Evolutionary conservation across 2,329 filamentous ascomycete species (phyloP).

Genomic region (Penicillium digitatum): DNA sequence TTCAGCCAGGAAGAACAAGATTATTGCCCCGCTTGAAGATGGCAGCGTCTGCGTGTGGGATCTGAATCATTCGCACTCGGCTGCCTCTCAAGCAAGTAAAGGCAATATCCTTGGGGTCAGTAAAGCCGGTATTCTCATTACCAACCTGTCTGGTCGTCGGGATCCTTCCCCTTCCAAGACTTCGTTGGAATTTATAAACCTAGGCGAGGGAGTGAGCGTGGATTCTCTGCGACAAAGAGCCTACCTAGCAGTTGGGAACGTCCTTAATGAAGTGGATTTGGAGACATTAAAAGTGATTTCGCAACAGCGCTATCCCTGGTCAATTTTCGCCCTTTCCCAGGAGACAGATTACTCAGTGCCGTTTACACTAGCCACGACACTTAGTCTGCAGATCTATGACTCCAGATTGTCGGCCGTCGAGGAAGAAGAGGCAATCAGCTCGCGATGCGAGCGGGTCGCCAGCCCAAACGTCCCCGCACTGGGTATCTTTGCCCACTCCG

Average conservation of each 20-base stretch:
- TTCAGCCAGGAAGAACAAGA: slow-evolving; percentile 53
- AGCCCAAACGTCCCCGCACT: slow-evolving; percentile 27
- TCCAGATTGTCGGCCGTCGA: slow-evolving; percentile 49
- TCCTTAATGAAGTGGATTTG: slow-evolving; percentile 78
- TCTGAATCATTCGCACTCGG: slow-evolving; percentile 47
- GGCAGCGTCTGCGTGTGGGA: slow-evolving; percentile 89
- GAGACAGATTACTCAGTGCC: slow-evolving; percentile 63
- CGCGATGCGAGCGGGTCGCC: slow-evolving; percentile 33
- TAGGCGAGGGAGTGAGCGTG: slow-evolving; percentile 79
- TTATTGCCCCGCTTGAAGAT: slow-evolving; percentile 77
- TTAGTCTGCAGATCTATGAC: slow-evolving; percentile 79
- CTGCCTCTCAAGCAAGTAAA: slow-evolving; percentile 41
- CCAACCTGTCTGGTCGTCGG: slow-evolving; percentile 63
- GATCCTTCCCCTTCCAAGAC: slow-evolving; percentile 27
- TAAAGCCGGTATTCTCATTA: slow-evolving; percentile 61
- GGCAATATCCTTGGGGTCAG: slow-evolving; percentile 62
- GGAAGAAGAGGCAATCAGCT: slow-evolving; percentile 34
- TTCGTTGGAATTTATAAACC: slow-evolving; percentile 41
- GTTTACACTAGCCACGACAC: slow-evolving; percentile 77
- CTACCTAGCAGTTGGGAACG: slow-evolving; percentile 74
- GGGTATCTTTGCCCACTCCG: slow-evolving; percentile 30
- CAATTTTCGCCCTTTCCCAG: slow-evolving; percentile 75
- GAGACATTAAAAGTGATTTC: slow-evolving; percentile 66
- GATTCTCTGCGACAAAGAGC: slow-evolving; percentile 64
- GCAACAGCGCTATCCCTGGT: slow-evolving; percentile 70